Evolutionary conservation across 2,329 filamentous ascomycete genomes (phyloP).

Genomic region (Malbranchea cinnamomea): DNA sequence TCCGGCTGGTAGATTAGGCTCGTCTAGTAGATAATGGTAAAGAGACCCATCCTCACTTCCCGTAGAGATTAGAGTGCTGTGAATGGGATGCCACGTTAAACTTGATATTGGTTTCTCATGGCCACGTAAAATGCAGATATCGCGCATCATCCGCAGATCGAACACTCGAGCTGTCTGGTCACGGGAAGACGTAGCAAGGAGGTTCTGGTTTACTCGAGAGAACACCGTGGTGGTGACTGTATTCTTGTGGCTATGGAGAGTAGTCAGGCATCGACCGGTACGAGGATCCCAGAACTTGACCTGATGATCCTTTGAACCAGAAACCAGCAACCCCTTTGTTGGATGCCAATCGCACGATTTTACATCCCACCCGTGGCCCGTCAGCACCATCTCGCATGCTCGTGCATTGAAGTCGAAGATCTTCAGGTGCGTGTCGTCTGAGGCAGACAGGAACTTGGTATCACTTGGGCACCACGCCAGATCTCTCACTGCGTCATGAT

Average conservation of each 20-base stretch:
- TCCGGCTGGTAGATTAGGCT: slow-evolving; percentile 71
- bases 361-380: slow-evolving; percentile 95
- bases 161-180: slow-evolving; percentile 90
- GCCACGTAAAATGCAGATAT: slow-evolving; percentile 81
- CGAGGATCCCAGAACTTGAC: slow-evolving; percentile 99
- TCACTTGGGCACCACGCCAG: slow-evolving; percentile 89
- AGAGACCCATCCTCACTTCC: slow-evolving; percentile 82
- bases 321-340: slow-evolving; percentile 82
- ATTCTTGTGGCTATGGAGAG: slow-evolving; percentile 92
- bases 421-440: slow-evolving; percentile 83
- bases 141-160: slow-evolving; percentile 94
- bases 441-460: slow-evolving; percentile 88
- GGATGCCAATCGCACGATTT: slow-evolving; percentile 98
- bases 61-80: slow-evolving; percentile 75
- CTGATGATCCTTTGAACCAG: slow-evolving; percentile 91
- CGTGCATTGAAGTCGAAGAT: slow-evolving; percentile 92
- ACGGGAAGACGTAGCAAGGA: slow-evolving; percentile 81
- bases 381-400: slow-evolving; percentile 65
- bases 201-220: slow-evolving; percentile 66
- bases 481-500: slow-evolving; percentile 78
- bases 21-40: slow-evolving; percentile 89
- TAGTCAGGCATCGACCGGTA: slow-evolving; percentile 76
- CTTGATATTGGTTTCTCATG: slow-evolving; percentile 95
- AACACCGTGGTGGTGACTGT: slow-evolving; percentile 89
- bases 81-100: slow-evolving; percentile 83